Percentiles rank a stretch among this genome's conserved stretches.
Conservation (phyloP, 495 filamentous ascomycete genomes). For the Jackrogersella multiformis region DNA sequence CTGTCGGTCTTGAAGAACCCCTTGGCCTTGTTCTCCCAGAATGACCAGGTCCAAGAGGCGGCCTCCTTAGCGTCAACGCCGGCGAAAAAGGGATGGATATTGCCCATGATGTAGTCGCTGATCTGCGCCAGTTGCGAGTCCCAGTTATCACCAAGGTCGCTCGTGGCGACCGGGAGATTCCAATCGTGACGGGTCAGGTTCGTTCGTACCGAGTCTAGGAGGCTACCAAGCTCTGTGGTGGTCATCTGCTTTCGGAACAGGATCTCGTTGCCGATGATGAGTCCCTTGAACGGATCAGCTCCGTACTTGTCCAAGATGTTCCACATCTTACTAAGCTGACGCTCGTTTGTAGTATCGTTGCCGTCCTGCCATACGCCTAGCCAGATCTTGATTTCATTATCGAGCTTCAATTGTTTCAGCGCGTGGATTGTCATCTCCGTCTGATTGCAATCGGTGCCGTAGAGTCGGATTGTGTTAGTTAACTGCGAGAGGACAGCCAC, state of each 20-base stretch:
- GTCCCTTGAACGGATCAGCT: conserved; percentile 75
- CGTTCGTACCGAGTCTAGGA: conserved; percentile 71
- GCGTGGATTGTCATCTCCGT: conserved; percentile 93
- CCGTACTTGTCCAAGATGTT: conserved; percentile 75
- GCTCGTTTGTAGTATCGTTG: conserved; percentile 82
- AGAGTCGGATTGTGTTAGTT: conserved; percentile 87
- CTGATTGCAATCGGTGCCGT: conserved; percentile 98
- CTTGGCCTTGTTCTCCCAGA: conserved; percentile 78
- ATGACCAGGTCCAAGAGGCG: conserved; percentile 82
- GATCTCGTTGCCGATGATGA: conserved; percentile 95
- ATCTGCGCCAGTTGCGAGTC: conserved; percentile 67
- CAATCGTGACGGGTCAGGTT: conserved; percentile 74
- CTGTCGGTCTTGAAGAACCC: conserved; percentile 64
- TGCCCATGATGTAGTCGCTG: conserved; percentile 93
- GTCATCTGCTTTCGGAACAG: conserved; percentile 82
- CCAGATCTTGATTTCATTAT: conserved; percentile 86
- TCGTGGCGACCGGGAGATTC: conserved; percentile 82
- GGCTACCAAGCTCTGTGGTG: conserved; percentile 66
- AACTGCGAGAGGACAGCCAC: conserved; percentile 91
- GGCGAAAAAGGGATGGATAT: conserved; percentile 96
- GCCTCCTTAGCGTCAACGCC: conserved; percentile 75
- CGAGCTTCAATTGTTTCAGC: conserved; percentile 75
- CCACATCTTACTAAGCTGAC: conserved; percentile 85
- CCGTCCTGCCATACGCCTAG: conserved; percentile 92
- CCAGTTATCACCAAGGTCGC: conserved; percentile 93